A percentile compares a stretch with the other conserved stretches of the same genome.
Conservation (phyloP, 306 rosid genomes). For the Quercus agrifolia region DNA sequence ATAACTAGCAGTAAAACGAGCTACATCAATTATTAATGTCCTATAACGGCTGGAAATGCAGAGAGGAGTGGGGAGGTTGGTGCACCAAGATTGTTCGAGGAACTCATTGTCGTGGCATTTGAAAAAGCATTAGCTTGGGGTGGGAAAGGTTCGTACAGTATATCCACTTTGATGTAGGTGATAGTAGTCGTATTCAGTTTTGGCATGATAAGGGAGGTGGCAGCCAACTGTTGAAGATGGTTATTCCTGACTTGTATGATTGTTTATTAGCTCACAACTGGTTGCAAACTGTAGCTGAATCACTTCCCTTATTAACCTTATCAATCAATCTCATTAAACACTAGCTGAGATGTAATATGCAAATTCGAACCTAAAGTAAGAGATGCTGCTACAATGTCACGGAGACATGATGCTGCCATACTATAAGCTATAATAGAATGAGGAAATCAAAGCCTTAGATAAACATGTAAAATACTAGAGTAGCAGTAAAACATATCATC, state of each 20-base stretch:
- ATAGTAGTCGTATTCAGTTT: too few relatives aligned
- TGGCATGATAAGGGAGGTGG: too few relatives aligned
- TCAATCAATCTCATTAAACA: background rate
- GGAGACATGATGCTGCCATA: background rate
- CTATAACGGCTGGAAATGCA: background rate
- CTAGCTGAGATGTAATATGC: background rate
- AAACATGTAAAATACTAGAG: background rate
- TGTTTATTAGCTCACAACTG: background rate
- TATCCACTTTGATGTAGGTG: too few relatives aligned
- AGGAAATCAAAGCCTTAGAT: background rate
- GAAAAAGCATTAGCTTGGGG: too few relatives aligned
- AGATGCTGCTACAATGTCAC: background rate
- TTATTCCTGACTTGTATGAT: too few relatives aligned
- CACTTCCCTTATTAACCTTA: background rate
- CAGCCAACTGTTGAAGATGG: too few relatives aligned
- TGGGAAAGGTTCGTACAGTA: too few relatives aligned
- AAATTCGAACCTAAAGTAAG: background rate
- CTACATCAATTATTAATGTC: background rate
- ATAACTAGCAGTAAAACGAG: background rate
- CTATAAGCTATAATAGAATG: background rate
- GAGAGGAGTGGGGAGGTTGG: too few relatives aligned
- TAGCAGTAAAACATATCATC: conserved; percentile 1
- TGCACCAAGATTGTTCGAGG: too few relatives aligned
- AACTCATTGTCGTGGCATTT: too few relatives aligned
- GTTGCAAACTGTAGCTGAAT: background rate